A percentile compares a stretch with the other conserved stretches of the same genome.
Conservation (phyloP, 2,329 filamentous ascomycete genomes). For the Trichoderma sp. region DNA sequence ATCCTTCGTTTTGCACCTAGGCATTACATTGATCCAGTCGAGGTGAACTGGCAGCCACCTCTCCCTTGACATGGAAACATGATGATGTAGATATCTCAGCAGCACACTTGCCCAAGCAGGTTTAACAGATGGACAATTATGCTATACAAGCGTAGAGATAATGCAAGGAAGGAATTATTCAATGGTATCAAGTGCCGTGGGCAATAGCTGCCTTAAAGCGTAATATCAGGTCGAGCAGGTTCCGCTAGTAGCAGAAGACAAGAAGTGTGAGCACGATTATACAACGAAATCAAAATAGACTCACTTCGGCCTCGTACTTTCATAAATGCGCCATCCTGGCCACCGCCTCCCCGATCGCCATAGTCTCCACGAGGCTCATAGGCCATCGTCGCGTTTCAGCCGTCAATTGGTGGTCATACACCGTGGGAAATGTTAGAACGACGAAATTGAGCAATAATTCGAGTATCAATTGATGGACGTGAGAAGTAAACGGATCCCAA, state of each 20-base stretch:
- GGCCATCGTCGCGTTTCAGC: constrained; percentile 46
- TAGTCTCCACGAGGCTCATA: constrained; percentile 57
- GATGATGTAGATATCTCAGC: not conserved
- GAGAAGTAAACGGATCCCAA: not conserved
- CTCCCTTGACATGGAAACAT: not conserved
- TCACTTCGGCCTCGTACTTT: constrained; percentile 56
- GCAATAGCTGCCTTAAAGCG: not conserved
- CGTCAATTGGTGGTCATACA: constrained; percentile 25
- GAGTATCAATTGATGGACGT: not conserved
- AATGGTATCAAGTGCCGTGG: not conserved
- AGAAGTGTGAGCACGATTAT: not conserved
- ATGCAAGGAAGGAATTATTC: not conserved
- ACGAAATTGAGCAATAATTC: not conserved
- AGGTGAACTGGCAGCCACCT: not conserved
- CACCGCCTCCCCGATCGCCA: constrained; percentile 43
- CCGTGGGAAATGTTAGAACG: not conserved
- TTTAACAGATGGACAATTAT: not conserved
- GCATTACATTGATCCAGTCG: not conserved
- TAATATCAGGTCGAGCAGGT: not conserved
- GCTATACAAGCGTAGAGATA: not conserved
- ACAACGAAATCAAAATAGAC: constrained; percentile 32
- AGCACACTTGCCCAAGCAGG: not conserved
- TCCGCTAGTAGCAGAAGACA: not conserved
- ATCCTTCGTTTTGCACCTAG: no score
- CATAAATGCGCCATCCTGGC: constrained; percentile 46